Conservation (phyloP, 2,329 filamentous ascomycete species). For the Gremmenia infestans region DNA sequence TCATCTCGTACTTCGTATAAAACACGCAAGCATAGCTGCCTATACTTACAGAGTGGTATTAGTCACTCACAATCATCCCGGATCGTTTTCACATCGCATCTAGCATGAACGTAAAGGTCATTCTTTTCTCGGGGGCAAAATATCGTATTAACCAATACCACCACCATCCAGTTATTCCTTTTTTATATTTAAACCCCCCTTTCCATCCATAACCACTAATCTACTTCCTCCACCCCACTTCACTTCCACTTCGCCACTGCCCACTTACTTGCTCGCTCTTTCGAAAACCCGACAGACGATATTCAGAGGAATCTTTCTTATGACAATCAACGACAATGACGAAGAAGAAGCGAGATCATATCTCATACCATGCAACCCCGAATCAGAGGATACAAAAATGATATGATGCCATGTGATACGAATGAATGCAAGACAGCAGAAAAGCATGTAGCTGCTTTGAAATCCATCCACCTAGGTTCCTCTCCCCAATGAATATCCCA, state of each 20-base stretch:
- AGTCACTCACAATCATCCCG: no score
- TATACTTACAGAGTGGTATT: no score
- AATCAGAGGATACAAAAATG: neutral
- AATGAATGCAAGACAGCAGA: constrained; percentile 20
- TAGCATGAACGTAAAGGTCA: neutral
- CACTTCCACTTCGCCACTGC: neutral
- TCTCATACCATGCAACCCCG: constrained; percentile 15
- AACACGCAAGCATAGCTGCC: no score
- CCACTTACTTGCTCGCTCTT: constrained; percentile 8
- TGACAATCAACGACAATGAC: constrained; percentile 19
- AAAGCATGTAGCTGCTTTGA: constrained; percentile 19
- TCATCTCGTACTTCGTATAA: no score
- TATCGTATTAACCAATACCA: constrained; percentile 8
- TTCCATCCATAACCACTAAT: constrained; percentile 10
- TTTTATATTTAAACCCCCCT: constrained; percentile 10
- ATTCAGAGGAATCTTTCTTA: constrained; percentile 20
- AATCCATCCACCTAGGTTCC: neutral
- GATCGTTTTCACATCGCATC: neutral
- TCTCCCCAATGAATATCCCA: constrained; percentile 10
- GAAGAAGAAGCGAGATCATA: constrained; percentile 14
- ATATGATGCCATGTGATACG: constrained; percentile 9
- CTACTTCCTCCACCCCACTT: constrained; percentile 5
- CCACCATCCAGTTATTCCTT: constrained; percentile 4
- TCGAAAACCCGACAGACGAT: neutral
- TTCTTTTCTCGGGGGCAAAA: neutral